Evolutionary conservation across 495 filamentous ascomycete species (phyloP).

Genomic region (Neohortaea acidophila): DNA sequence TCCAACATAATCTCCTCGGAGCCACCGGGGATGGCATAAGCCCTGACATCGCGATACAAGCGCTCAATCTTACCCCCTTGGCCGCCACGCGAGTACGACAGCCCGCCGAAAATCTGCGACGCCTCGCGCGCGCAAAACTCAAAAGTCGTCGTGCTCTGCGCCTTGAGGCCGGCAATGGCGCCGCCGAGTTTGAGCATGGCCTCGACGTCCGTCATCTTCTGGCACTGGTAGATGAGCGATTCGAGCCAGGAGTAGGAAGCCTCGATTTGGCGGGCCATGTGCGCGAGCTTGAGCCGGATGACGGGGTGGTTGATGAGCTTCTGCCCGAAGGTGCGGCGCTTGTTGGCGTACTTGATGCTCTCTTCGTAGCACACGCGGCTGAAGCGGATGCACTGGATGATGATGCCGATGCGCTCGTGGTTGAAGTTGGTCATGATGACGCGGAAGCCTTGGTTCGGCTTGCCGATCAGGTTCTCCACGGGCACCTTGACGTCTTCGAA

Average conservation of each 20-base stretch:
- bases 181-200: slow-evolving; percentile 93
- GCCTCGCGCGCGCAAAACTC: slow-evolving; percentile 96
- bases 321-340: slow-evolving; percentile 91
- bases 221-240: slow-evolving; percentile 82
- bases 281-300: slow-evolving; percentile 91
- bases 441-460: slow-evolving; percentile 97
- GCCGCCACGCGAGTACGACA: slow-evolving; percentile 84
- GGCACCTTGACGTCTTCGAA: slow-evolving; percentile 98
- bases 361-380: slow-evolving; percentile 95
- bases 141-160: slow-evolving; percentile 80
- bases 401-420: slow-evolving; percentile 95
- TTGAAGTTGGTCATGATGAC: slow-evolving; percentile 99
- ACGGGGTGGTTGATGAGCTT: slow-evolving; percentile 91
- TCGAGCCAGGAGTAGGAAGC: slow-evolving; percentile 95
- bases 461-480: slow-evolving; percentile 92
- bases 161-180: slow-evolving; percentile 86
- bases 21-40: slow-evolving; percentile 93
- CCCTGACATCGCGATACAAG: slow-evolving; percentile 89
- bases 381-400: slow-evolving; percentile 94
- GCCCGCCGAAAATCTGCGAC: slow-evolving; percentile 90
- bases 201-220: slow-evolving; percentile 83
- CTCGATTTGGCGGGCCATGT: slow-evolving; percentile 97
- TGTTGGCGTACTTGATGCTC: slow-evolving; percentile 88
- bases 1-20: slow-evolving; percentile 99
- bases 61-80: slow-evolving; percentile 94